phyloP scores from a whole-genome alignment of 139 green algal species.

The Edaphochlamys debaryana region DNA sequence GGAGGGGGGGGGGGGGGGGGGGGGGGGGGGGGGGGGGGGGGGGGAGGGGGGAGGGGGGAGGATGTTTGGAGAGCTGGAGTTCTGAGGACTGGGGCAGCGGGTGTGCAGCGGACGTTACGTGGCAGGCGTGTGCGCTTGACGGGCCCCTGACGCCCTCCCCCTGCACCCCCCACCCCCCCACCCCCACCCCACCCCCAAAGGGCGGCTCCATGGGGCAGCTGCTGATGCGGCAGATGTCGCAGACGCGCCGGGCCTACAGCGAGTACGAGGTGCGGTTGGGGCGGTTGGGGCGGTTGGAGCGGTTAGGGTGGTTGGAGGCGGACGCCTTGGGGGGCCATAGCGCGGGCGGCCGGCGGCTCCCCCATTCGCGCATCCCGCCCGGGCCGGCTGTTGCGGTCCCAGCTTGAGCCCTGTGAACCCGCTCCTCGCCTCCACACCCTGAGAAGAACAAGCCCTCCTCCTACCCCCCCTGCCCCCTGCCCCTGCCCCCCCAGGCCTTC shows the following conservation, averaged over 20 bases:
- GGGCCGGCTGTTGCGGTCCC: no score
- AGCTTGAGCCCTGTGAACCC: no score
- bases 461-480: no score
- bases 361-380: no score
- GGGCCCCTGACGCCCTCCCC: no score
- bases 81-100: background rate
- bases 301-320: no score
- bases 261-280: conserved; percentile 17
- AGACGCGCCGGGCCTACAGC: conserved; percentile 10
- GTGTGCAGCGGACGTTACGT: background rate
- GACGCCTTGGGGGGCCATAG: background rate
- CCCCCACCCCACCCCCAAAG: background rate
- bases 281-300: no score
- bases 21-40: background rate
- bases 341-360: no score
- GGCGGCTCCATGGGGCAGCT: conserved; percentile 8
- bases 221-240: conserved; percentile 27
- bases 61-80: background rate
- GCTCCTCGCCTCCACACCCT: no score
- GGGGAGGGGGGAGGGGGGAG: background rate
- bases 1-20: background rate
- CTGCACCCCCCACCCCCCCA: no score
- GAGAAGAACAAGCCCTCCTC: no score
- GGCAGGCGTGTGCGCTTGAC: no score
- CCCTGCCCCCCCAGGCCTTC: conserved; percentile 8